Base-by-base conservation (phyloP, 2,329 filamentous ascomycete genomes). In the Sporothrix pallida region DNA sequence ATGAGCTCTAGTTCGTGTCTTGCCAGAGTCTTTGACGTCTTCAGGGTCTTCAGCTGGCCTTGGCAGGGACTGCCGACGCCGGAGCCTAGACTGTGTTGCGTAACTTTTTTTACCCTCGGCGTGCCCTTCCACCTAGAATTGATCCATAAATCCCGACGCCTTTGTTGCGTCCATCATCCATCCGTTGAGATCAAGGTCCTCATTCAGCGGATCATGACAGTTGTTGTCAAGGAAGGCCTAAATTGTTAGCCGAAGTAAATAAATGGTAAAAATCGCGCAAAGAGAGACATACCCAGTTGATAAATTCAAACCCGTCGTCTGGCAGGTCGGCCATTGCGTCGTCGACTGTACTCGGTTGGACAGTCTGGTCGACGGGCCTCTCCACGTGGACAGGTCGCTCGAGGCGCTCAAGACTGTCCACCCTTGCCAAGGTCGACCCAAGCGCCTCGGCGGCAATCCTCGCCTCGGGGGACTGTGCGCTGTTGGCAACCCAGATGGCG, bases 211-310 rank as follows among this genome's bases (percentile, higher is more conserved):
- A 26, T 73, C 67, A 44, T 56, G 67, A 42, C 56, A 73, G 13
- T 52, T 52, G 46, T 70, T 71, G 50, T 73, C 72, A 8, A 73
- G 46, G n/a, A 73, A 56, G 4, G 42, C 68, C 72, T 70, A 10
- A 2, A 37, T 5, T 15, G 58, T 54, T 31, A 62, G 56, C 8
- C 13, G 2, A 17, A n/a, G 20, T 3, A 52, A 20, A 52, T 1
- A 69, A n/a, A 31, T 3, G 17, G n/a, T 2, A 54, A 69, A 42
- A 12, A 63, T 9, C 7, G 31, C 7, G 31, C 4, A 2, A 20
- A n/a, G 26, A 7, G n/a, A 15, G 12, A 58, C 68, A n/a, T n/a
- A 70, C 68, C 69, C 54, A 71, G 12, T 71, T 56, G 20, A 71
- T 71, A 37, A 58, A 71, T n/a, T 71, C 69, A 37, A 71, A 44